Percentiles rank a stretch among this genome's conserved stretches.
phyloP scores from a whole-genome alignment of 2,329 filamentous ascomycete genomes.

The Diplocarpon rosae region DNA sequence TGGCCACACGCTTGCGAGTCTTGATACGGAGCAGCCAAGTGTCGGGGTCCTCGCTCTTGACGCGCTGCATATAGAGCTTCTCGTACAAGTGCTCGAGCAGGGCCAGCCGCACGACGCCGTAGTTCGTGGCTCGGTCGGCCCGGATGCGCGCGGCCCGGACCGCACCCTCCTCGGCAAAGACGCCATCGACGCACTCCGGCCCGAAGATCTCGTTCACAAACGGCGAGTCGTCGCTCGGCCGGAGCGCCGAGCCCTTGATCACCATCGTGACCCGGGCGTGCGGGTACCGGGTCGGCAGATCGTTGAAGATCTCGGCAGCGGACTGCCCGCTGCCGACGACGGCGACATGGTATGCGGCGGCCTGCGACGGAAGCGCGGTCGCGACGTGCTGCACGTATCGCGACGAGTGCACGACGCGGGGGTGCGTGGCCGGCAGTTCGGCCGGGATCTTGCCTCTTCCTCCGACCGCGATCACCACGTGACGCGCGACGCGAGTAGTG shows the following conservation, averaged over 20 bases:
- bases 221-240: slow-evolving; percentile 88
- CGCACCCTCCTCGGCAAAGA: slow-evolving; percentile 56
- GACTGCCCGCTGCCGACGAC: slow-evolving; percentile 86
- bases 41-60: slow-evolving; percentile 55
- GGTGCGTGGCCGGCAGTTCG: slow-evolving; percentile 51
- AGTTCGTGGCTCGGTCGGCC: slow-evolving; percentile 79
- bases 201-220: slow-evolving; percentile 98
- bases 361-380: too few relatives aligned
- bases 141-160: slow-evolving; percentile 48
- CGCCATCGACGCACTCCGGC: slow-evolving; percentile 66
- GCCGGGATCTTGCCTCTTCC: slow-evolving; percentile 60
- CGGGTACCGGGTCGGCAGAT: slow-evolving; percentile 71
- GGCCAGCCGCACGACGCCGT: slow-evolving; percentile 84
- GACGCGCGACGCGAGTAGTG: slow-evolving; percentile 31
- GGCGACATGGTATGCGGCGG: slow-evolving; percentile 38
- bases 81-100: slow-evolving; percentile 85
- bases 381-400: slow-evolving; percentile 48
- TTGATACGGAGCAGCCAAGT: slow-evolving; percentile 78
- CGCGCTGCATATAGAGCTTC: slow-evolving; percentile 74
- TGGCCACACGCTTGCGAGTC: slow-evolving; percentile 49
- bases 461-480: slow-evolving; percentile 54
- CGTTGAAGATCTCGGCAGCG: slow-evolving; percentile 90
- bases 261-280: slow-evolving; percentile 68
- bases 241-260: slow-evolving; percentile 72
- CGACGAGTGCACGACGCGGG: slow-evolving; percentile 77